Percentiles rank a stretch among this genome's conserved stretches.
Evolutionary conservation across 2,329 filamentous ascomycete species (phyloP).

Genomic region (Aspergillus bombycis): DNA sequence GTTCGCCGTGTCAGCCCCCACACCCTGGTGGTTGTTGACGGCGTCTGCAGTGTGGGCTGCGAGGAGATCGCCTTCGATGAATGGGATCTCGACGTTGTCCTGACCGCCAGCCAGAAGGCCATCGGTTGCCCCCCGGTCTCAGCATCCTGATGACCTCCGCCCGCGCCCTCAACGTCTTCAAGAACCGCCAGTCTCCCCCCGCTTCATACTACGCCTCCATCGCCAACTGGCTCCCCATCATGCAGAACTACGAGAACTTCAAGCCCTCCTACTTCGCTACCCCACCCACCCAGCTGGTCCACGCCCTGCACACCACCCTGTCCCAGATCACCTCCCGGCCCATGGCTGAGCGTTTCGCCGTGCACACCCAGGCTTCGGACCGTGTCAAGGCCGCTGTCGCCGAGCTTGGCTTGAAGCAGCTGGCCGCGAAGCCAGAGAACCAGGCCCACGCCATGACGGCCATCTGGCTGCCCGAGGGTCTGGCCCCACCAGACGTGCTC

Average conservation of each 20-base stretch:
- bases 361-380: conserved; percentile 77
- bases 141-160: conserved; percentile 94
- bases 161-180: conserved; percentile 78
- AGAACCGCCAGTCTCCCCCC: conserved; percentile 78
- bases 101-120: conserved; percentile 95
- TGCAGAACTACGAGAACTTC: conserved; percentile 98
- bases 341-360: conserved; percentile 78
- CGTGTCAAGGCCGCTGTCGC: conserved; percentile 82
- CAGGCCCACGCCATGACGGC: conserved; percentile 98
- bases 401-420: conserved; percentile 81
- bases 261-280: conserved; percentile 98
- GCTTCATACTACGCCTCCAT: conserved; percentile 93
- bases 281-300: conserved; percentile 89
- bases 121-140: conserved; percentile 91
- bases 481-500: conserved; percentile 80
- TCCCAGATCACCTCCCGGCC: conserved; percentile 82
- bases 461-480: conserved; percentile 85
- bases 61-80: conserved; percentile 96
- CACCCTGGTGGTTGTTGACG: conserved; percentile 89
- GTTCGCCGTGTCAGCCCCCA: conserved; percentile 86
- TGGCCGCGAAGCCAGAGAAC: conserved; percentile 82
- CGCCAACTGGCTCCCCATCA: conserved; percentile 97
- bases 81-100: conserved; percentile 88
- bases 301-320: conserved; percentile 86
- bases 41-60: conserved; percentile 93